phyloP scores from a whole-genome alignment of 2,329 filamentous ascomycete species.

The Monosporascus sp. region DNA sequence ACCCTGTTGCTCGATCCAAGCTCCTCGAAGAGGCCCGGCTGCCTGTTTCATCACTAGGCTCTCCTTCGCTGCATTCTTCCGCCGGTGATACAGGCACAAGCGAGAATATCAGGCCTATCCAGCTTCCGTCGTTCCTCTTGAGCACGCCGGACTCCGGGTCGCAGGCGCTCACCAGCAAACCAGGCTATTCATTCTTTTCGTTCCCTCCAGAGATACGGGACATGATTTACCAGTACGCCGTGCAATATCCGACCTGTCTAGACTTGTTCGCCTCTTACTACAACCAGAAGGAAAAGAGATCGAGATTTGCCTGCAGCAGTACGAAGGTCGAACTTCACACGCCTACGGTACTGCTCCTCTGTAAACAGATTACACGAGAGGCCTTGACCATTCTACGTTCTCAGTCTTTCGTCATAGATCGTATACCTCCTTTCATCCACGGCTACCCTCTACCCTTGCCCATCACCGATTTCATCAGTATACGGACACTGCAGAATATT shows the following conservation, averaged over 20 bases:
- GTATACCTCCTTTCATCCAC: slow-evolving; percentile 30
- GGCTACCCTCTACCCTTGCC: slow-evolving; percentile 18
- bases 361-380: slow-evolving; percentile 28
- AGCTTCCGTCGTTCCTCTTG: neutral
- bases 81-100: neutral
- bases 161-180: neutral
- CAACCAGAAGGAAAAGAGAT: slow-evolving; percentile 11
- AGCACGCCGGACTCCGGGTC: neutral
- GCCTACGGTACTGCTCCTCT: slow-evolving; percentile 30
- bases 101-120: neutral
- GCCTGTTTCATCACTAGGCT: neutral
- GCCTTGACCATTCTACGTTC: slow-evolving; percentile 22
- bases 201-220: slow-evolving; percentile 31
- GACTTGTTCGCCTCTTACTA: slow-evolving; percentile 28
- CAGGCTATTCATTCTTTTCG: slow-evolving; percentile 18
- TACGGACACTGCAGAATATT: slow-evolving; percentile 26
- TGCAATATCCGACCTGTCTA: slow-evolving; percentile 23
- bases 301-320: neutral
- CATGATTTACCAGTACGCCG: slow-evolving; percentile 25
- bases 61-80: neutral
- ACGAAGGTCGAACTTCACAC: slow-evolving; percentile 15
- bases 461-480: slow-evolving; percentile 24
- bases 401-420: slow-evolving; percentile 26
- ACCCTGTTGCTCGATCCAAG: slow-evolving; percentile 11
- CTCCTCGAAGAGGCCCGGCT: slow-evolving; percentile 15